Evolutionary conservation across 257 asterid species (phyloP), one percentile per base, ranked within the genome.

Genomic region (Vinca minor): DNA sequence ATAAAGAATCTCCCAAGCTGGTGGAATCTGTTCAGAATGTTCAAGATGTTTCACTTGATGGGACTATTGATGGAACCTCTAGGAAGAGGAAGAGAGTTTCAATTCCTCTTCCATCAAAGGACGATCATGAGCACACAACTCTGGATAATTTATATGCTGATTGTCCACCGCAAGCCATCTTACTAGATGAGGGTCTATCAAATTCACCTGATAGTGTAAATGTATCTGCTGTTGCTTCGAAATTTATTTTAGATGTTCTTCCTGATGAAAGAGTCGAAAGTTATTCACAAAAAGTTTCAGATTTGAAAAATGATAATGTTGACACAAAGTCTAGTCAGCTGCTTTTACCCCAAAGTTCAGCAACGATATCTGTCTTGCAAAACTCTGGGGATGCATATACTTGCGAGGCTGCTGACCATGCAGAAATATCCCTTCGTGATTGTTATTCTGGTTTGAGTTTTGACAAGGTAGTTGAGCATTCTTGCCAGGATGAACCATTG

Each of bases 41-140:
- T 36, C 53, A 73, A 62, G 39, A 20, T 39, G 64, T 21, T 56
- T 69, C 25, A 13, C 71, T 76, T 29, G 70, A 57, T 65, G 72
- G 59, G 68, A 50, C 71, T 59, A 68, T 55, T 65, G n/a, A 45
- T 26, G 59, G 63, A 65, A 65, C 68, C 63, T 32, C 65, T 72
- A 77, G 67, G 72, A 74, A 79, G 77, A 77, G 63, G 73, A 80
- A 68, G 74, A 74, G 46, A 70, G 74, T 66, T 61, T 35, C 28
- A 45, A 63, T 29, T 41, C 62, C 69, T 66, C 63, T 36, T 38
- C 39, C 25, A 64, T 47, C 10, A 47, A 67, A 63, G 66, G 14
- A 31, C 38, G 49, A 63, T 58, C 42, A 65, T 35, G 74, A 54
- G 62, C 63, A 52, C 28, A 20, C 44, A 50, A 62, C 59, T 57